phyloP scores from a whole-genome alignment of 2,329 filamentous ascomycete genomes.

The Nigrospora oryzae region DNA sequence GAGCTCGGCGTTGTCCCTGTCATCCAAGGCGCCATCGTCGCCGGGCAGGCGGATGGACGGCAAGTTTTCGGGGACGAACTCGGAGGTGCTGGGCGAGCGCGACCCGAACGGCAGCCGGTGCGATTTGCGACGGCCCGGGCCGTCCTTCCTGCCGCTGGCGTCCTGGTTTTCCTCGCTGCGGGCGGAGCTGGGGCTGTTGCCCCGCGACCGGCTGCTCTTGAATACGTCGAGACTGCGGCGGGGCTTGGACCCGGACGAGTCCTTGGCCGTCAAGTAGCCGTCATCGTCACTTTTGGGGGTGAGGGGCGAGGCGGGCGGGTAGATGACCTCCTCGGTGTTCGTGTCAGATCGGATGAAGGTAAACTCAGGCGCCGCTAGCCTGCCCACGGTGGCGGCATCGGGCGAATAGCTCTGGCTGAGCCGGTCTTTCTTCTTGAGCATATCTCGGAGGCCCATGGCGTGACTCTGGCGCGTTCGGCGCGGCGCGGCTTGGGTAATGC shows the following conservation, averaged over 20 bases:
- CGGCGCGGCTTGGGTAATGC: no score
- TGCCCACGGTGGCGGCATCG: constrained; percentile 26
- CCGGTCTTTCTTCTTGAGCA: constrained; percentile 45
- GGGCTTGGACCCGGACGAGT: constrained; percentile 16
- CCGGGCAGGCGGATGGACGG: constrained; percentile 56
- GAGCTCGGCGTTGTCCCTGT: constrained; percentile 45
- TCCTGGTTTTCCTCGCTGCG: constrained; percentile 17
- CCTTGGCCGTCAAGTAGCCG: constrained; percentile 15
- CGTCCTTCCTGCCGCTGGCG: constrained; percentile 5
- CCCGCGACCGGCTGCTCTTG: constrained; percentile 33
- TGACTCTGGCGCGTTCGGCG: neutral
- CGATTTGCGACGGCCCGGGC: constrained; percentile 44
- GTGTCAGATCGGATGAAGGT: constrained; percentile 83
- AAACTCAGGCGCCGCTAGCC: constrained; percentile 54
- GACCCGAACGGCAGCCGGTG: constrained; percentile 57
- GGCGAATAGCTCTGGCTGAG: constrained; percentile 25
- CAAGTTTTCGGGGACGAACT: constrained; percentile 70
- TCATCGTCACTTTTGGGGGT: constrained; percentile 9
- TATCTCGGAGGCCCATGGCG: constrained; percentile 41
- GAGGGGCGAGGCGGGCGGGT: constrained; percentile 45
- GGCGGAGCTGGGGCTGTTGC: constrained; percentile 35
- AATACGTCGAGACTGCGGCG: constrained; percentile 39
- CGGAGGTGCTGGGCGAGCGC: constrained; percentile 51
- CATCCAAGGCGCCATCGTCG: constrained; percentile 35
- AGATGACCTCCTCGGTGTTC: constrained; percentile 67